phyloP scores from a whole-genome alignment of 2,329 filamentous ascomycete genomes.

The Apiospora hydei region DNA sequence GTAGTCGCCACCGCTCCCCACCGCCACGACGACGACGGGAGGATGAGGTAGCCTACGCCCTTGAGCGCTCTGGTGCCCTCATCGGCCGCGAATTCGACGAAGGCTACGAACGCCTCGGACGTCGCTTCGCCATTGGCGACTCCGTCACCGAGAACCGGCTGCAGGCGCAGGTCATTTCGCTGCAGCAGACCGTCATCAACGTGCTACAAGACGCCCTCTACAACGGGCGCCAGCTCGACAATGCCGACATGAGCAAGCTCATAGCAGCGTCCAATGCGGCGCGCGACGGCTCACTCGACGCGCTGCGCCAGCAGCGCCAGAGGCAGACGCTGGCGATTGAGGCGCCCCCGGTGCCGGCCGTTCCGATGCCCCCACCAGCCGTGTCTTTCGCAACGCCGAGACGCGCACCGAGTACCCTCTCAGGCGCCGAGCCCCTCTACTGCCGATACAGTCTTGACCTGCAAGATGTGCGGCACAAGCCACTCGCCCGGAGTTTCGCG shows the following conservation, averaged over 20 bases:
- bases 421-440: conserved; percentile 37
- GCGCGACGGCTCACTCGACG: conserved; percentile 44
- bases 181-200: conserved; percentile 47
- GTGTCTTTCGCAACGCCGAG: conserved; percentile 27
- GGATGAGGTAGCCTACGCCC: conserved; percentile 39
- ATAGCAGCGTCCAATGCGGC: conserved; percentile 44
- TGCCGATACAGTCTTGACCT: conserved; percentile 43
- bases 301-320: conserved; percentile 44
- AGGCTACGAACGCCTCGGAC: conserved; percentile 41
- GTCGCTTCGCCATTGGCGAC: conserved; percentile 46
- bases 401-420: conserved; percentile 27
- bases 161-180: conserved; percentile 46
- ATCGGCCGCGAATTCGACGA: conserved; percentile 46
- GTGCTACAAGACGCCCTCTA: conserved; percentile 46
- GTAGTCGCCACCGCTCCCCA: not conserved
- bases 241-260: conserved; percentile 41
- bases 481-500: conserved; percentile 33
- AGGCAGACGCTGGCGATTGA: conserved; percentile 36
- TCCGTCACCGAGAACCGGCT: conserved; percentile 45
- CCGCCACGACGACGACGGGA: not conserved
- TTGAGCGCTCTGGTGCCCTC: conserved; percentile 41
- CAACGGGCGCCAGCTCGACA: conserved; percentile 37
- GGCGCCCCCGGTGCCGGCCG: not conserved
- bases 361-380: conserved; percentile 1
- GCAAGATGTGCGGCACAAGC: conserved; percentile 38